phyloP scores from a whole-genome alignment of 257 asterid species.

The Salvia splendens region DNA sequence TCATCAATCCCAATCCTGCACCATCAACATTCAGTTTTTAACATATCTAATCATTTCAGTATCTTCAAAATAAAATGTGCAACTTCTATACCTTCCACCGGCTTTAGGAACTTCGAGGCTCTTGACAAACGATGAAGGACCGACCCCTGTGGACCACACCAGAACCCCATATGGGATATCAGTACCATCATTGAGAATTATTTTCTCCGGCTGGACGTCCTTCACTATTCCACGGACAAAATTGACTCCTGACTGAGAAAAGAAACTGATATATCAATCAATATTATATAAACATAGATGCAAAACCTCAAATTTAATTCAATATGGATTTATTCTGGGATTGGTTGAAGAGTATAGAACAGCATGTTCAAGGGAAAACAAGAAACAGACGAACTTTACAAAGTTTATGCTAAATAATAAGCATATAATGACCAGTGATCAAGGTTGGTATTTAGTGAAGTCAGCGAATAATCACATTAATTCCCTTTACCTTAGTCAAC shows the following conservation, averaged over 20 bases:
- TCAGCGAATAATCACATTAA: constrained; percentile 1
- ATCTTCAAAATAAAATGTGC: not conserved
- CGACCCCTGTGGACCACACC: constrained; percentile 99
- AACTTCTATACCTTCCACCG: constrained; percentile 74
- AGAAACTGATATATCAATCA: constrained; percentile 38
- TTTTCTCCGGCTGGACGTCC: constrained; percentile 79
- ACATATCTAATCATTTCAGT: not conserved
- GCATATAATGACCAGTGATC: not conserved
- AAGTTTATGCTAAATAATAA: not conserved
- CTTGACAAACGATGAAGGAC: constrained; percentile 82
- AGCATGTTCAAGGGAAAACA: not conserved
- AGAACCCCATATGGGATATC: constrained; percentile 90
- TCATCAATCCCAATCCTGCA: constrained; percentile 95
- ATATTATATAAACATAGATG: constrained; percentile 27
- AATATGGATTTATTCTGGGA: not conserved
- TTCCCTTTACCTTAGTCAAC: constrained; percentile 69
- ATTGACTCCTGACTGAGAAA: constrained; percentile 92
- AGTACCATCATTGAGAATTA: constrained; percentile 76
- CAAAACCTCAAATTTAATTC: not conserved
- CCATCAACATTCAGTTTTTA: not conserved
- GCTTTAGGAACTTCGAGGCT: constrained; percentile 76
- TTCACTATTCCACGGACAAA: constrained; percentile 87
- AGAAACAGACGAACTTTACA: not conserved
- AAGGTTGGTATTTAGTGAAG: constrained; percentile 1
- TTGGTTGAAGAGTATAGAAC: not conserved